Evolutionary conservation across 257 asterid genomes (phyloP).

Genomic region (Forsythia viridissima): DNA sequence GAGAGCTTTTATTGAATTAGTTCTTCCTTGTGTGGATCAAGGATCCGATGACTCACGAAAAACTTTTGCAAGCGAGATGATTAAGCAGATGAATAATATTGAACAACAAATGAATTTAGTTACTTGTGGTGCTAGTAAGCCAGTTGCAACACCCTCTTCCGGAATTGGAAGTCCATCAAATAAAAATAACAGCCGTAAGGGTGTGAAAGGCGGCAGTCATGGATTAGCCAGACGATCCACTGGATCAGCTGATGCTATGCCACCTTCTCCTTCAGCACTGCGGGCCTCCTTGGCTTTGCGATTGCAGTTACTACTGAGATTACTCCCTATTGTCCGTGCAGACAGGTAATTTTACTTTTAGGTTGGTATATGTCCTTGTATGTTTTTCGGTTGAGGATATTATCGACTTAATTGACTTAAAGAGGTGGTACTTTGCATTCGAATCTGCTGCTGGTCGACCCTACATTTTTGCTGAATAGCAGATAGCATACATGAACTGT

Average conservation of each 20-base stretch:
- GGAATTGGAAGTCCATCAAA: constrained; percentile 68
- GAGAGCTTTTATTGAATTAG: constrained; percentile 80
- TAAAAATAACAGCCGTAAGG: constrained; percentile 72
- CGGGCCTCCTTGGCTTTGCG: constrained; percentile 91
- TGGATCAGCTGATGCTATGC: constrained; percentile 65
- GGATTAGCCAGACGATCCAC: constrained; percentile 65
- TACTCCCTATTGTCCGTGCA: constrained; percentile 79
- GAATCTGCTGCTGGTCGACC: neutral
- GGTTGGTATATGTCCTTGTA: too few relatives aligned
- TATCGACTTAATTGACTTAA: too few relatives aligned
- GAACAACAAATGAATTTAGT: constrained; percentile 88
- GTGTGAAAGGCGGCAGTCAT: constrained; percentile 71
- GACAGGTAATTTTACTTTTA: constrained; percentile 60
- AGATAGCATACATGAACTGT: neutral
- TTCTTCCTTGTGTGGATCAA: constrained; percentile 88
- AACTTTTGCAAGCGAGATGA: constrained; percentile 88
- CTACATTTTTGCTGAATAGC: neutral
- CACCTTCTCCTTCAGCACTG: constrained; percentile 84
- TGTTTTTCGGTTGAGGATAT: too few relatives aligned
- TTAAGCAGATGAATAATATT: constrained; percentile 82
- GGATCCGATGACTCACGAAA: constrained; percentile 80
- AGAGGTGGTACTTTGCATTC: neutral
- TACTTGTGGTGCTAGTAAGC: constrained; percentile 73
- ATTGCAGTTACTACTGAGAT: constrained; percentile 81
- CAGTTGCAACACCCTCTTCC: constrained; percentile 46